These are phyloP conservation scores for Botrytis medusae DNA, from an alignment of 2,329 filamentous ascomycete genomes.

Conservation along the genomic window DNA sequence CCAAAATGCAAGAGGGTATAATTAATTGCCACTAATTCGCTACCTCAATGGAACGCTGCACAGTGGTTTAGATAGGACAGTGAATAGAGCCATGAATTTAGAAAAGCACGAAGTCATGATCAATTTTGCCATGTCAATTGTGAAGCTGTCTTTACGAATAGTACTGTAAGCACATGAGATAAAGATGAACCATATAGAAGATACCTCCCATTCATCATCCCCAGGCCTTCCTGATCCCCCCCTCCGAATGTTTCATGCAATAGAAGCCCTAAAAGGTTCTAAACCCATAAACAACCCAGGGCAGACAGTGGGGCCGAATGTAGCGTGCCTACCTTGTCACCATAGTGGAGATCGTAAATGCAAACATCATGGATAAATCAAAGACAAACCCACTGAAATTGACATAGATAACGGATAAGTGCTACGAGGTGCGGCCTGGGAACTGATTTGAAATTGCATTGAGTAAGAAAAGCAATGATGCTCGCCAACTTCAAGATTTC, in stretches of 20 bases:
- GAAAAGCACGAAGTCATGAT: neutral
- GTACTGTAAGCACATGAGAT: neutral
- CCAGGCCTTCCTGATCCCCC: neutral
- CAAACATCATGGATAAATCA: neutral
- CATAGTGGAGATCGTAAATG: neutral
- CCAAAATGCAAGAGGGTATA: neutral
- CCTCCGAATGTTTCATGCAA: neutral
- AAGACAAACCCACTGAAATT: neutral
- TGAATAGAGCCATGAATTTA: neutral
- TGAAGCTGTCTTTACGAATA: neutral
- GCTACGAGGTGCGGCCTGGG: neutral
- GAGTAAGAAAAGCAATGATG: slow-evolving; percentile 5
- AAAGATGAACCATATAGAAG: neutral
- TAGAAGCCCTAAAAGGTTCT: slow-evolving; percentile 13
- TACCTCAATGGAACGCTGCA: neutral
- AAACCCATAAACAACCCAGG: neutral
- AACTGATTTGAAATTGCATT: slow-evolving; percentile 1
- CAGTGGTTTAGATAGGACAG: neutral
- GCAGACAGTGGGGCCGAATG: neutral
- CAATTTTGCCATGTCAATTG: neutral
- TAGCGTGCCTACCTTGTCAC: neutral
- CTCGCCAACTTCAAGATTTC: neutral
- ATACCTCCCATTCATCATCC: neutral
- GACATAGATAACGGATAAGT: slow-evolving; percentile 9
- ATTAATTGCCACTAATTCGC: neutral